Conservation (phyloP, 306 rosid genomes). For the Sesbania bispinosa region DNA sequence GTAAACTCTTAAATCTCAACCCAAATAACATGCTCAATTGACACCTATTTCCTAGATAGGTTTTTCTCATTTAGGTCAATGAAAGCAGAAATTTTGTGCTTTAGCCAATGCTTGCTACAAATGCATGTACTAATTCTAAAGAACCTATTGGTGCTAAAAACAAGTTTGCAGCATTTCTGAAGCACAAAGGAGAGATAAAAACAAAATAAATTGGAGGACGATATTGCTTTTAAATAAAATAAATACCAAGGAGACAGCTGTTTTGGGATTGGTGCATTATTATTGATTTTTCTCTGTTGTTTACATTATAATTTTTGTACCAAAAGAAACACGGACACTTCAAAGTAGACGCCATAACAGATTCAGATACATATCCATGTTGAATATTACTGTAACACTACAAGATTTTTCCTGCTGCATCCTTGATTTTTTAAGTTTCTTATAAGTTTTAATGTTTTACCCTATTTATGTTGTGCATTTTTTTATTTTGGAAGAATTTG, state of each 20-base stretch:
- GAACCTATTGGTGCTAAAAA: too few relatives aligned
- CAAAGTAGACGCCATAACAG: neutral
- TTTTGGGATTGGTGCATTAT: neutral
- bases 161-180: too few relatives aligned
- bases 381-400: neutral
- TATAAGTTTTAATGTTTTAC: neutral
- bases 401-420: neutral
- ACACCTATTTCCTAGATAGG: too few relatives aligned
- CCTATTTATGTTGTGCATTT: neutral
- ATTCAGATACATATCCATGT: neutral
- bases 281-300: neutral
- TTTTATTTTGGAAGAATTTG: neutral
- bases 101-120: too few relatives aligned
- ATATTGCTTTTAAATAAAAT: too few relatives aligned
- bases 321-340: neutral
- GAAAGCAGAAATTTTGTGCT: too few relatives aligned
- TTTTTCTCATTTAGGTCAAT: too few relatives aligned
- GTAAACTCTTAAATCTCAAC: too few relatives aligned
- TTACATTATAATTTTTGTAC: neutral
- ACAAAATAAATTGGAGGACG: too few relatives aligned
- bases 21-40: too few relatives aligned
- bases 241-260: neutral
- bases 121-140: too few relatives aligned
- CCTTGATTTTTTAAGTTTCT: neutral
- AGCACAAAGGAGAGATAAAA: too few relatives aligned